Conservation (phyloP, 1,139 yeast species). For the Meyerozyma sp. region DNA sequence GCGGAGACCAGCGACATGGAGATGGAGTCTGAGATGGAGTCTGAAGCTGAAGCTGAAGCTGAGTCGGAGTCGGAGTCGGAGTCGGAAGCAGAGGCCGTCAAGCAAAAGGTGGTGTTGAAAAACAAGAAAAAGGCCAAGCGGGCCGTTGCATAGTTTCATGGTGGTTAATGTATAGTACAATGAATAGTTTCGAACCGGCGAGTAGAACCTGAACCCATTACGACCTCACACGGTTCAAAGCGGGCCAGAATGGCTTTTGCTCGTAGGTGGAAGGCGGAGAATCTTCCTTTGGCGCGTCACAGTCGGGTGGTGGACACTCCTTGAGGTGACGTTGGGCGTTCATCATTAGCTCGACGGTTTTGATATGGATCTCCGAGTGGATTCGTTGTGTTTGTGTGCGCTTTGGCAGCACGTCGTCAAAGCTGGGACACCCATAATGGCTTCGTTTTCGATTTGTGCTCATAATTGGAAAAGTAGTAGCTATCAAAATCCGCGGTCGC, state of each 20-base stretch:
- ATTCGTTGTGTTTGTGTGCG: slow-evolving; percentile 5
- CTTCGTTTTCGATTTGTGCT: not conserved
- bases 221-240: slow-evolving; percentile 4
- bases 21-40: slow-evolving; percentile 28
- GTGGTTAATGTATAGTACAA: slow-evolving; percentile 1
- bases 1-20: slow-evolving; percentile 43
- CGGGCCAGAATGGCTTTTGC: slow-evolving; percentile 13
- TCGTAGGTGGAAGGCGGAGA: not conserved
- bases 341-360: slow-evolving; percentile 11
- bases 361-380: slow-evolving; percentile 8
- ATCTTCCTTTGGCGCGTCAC: not conserved
- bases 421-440: no score
- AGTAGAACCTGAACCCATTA: not conserved
- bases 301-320: not conserved
- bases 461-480: not conserved
- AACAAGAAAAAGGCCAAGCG: slow-evolving; percentile 25
- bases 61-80: slow-evolving; percentile 41
- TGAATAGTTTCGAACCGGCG: not conserved
- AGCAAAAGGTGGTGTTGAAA: slow-evolving; percentile 18
- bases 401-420: no score
- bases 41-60: slow-evolving; percentile 5
- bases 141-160: slow-evolving; percentile 2
- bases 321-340: slow-evolving; percentile 5
- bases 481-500: not conserved
- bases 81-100: slow-evolving; percentile 19